Base-by-base conservation (phyloP, 495 filamentous ascomycete species). In the Penicillium verhagenii region DNA sequence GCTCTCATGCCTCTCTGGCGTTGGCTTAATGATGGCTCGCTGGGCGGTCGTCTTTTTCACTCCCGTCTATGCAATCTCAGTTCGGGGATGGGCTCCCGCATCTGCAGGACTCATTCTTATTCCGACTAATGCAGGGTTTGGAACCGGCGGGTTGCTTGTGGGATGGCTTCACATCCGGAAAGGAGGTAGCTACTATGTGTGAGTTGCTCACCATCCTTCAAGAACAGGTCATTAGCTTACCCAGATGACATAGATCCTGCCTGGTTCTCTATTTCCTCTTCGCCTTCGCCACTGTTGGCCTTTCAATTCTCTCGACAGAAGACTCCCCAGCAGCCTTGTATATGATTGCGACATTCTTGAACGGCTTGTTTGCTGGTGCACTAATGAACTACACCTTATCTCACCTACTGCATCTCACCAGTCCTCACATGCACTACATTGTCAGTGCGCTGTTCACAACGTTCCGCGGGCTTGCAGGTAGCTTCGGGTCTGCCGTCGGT, bases 21-120 rank as follows among this genome's bases (percentile, higher is more conserved):
- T 88, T 0, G 80, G 82, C 24, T 80, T 88, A 60, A 91, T 91
- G 88, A 82, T 87, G 68, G 77, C 86, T 5, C 84, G 89, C 37
- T 92, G 87, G 88, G 72, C 76, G 4, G 78, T 92, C n/a, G 72
- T 93, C 6, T 91, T 90, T 69, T 92, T 87, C 72, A 78, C 84
- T 0, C 89, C 89, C 0, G 81, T 87, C 25, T 91, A 89, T 59
- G 83, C 86, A 6, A 81, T 92, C 50, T 84, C 87, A 3, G 83
- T 92, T 0, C 80, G 82, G 4, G 79, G 78, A 46, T 86, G 86
- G 76, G 67, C 73, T 9, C 83, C 87, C 3, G 86, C 86, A 4
- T 69, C 77, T 1, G 86, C 87, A 1, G 89, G 89, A 0, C 74
- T 84, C 16, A 86, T 91, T 28, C 72, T 93, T 4, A 79, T 91